Evolutionary conservation across 1,284 basidiomycete genomes (phyloP).

Genomic region (Sporisorium exsertum): DNA sequence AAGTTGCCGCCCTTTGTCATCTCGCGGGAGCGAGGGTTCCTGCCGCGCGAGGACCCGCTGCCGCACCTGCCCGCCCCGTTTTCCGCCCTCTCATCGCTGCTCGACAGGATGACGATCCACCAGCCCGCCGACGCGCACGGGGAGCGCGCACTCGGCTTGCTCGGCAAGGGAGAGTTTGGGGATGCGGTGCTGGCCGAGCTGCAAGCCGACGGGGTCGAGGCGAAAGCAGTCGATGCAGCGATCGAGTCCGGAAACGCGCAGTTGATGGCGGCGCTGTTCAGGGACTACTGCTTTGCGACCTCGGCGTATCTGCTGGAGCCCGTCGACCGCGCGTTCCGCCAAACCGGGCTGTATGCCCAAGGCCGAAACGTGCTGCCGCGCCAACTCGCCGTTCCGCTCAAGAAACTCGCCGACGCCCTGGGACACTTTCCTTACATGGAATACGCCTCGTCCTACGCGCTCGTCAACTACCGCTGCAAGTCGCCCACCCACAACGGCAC

Average conservation of each 20-base stretch:
- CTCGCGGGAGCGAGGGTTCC: conserved; percentile 54
- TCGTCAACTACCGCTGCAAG: conserved; percentile 59
- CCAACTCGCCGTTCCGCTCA: conserved; percentile 59
- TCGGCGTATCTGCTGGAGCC: conserved; percentile 66
- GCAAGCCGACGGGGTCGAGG: conserved; percentile 32
- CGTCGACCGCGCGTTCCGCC: conserved; percentile 52
- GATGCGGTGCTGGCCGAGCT: conserved; percentile 60
- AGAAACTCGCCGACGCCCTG: conserved; percentile 58
- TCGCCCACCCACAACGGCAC: conserved; percentile 35
- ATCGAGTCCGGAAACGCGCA: conserved; percentile 46
- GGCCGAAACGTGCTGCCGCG: conserved; percentile 53
- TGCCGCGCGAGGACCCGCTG: conserved; percentile 59
- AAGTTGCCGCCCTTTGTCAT: conserved; percentile 57
- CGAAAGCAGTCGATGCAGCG: conserved; percentile 46
- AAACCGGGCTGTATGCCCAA: conserved; percentile 58
- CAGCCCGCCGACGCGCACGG: conserved; percentile 54
- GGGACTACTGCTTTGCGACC: conserved; percentile 65
- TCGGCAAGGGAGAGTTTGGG: conserved; percentile 62
- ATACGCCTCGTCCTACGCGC: conserved; percentile 61
- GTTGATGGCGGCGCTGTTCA: conserved; percentile 65
- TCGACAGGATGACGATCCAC: conserved; percentile 65
- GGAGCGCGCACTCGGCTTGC: conserved; percentile 55
- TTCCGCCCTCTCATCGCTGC: conserved; percentile 49
- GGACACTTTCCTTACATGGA: conserved; percentile 66
- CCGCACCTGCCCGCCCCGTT: conserved; percentile 51